These are phyloP conservation scores for Trichoderma sp. DNA, from an alignment of 2,329 filamentous ascomycete species.

Conservation along the genomic window DNA sequence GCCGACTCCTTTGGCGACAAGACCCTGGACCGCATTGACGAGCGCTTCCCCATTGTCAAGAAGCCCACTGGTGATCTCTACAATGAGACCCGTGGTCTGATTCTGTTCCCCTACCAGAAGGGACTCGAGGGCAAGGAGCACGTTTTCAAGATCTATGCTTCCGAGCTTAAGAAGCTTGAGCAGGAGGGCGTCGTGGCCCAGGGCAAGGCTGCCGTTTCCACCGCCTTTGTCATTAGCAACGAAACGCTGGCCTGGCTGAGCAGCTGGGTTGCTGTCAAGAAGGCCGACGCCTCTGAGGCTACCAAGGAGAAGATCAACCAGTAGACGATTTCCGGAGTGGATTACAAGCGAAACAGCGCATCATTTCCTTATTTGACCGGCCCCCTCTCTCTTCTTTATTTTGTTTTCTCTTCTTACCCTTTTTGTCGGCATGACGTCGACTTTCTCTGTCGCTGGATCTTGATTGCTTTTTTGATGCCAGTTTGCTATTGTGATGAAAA, in stretches of 20 bases:
- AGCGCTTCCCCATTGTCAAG: constrained; percentile 70
- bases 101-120: constrained; percentile 62
- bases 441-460: not conserved
- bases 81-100: constrained; percentile 59
- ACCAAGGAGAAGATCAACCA: constrained; percentile 52
- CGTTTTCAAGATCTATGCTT: constrained; percentile 54
- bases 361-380: not conserved
- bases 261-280: constrained; percentile 59
- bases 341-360: not conserved
- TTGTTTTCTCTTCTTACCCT: not conserved
- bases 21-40: constrained; percentile 67
- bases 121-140: constrained; percentile 62
- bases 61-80: constrained; percentile 71
- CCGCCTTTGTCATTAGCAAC: constrained; percentile 63
- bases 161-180: constrained; percentile 62
- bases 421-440: not conserved
- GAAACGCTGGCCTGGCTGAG: constrained; percentile 63
- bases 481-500: not conserved
- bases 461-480: not conserved
- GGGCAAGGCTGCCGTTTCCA: constrained; percentile 68
- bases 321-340: constrained; percentile 30
- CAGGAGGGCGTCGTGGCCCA: constrained; percentile 63
- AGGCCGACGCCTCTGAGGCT: constrained; percentile 57
- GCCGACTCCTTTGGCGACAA: constrained; percentile 75
- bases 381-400: not conserved